These are phyloP conservation scores for Kalanchoe fedtschenkoi DNA, from an alignment of 164 flowering plant genomes.

Conservation along the genomic window DNA sequence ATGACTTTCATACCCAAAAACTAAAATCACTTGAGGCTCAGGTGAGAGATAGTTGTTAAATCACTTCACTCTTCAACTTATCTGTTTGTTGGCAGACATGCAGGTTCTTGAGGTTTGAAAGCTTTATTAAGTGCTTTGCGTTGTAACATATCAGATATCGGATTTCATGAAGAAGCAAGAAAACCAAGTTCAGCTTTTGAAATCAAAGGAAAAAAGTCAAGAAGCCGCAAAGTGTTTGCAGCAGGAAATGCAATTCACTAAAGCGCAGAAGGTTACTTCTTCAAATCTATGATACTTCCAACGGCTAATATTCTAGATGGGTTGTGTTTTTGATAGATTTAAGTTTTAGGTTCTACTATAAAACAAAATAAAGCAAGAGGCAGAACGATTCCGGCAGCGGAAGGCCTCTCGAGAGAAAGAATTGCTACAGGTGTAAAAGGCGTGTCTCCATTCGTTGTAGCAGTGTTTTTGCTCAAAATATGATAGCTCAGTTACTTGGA, in stretches of 20 bases:
- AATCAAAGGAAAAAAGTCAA: conserved; percentile 96
- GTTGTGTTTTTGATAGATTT: not conserved
- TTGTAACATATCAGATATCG: conserved; percentile 38
- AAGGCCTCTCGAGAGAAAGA: conserved; percentile 9
- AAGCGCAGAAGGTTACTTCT: conserved; percentile 25
- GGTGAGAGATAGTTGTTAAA: conserved; percentile 22
- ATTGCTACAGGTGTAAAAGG: conserved; percentile 1
- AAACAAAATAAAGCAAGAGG: conserved; percentile 6
- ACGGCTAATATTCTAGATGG: not conserved
- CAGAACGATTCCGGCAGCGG: conserved; percentile 8
- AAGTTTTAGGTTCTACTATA: conserved; percentile 3
- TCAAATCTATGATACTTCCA: not conserved
- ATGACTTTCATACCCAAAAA: conserved; percentile 62
- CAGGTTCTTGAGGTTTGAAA: not conserved
- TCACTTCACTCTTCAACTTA: not conserved
- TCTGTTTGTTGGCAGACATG: not conserved
- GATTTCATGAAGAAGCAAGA: conserved; percentile 98
- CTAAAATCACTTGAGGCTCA: conserved; percentile 79
- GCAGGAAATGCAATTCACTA: conserved; percentile 91
- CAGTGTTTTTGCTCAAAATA: not conserved
- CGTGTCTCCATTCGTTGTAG: not conserved
- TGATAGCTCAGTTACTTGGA: not conserved
- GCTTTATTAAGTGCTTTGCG: not conserved
- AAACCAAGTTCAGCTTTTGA: conserved; percentile 81
- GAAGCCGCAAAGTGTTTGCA: conserved; percentile 88